Conservation (phyloP, 371 early-diverging fungal species). For the Umbelopsis sp. region DNA sequence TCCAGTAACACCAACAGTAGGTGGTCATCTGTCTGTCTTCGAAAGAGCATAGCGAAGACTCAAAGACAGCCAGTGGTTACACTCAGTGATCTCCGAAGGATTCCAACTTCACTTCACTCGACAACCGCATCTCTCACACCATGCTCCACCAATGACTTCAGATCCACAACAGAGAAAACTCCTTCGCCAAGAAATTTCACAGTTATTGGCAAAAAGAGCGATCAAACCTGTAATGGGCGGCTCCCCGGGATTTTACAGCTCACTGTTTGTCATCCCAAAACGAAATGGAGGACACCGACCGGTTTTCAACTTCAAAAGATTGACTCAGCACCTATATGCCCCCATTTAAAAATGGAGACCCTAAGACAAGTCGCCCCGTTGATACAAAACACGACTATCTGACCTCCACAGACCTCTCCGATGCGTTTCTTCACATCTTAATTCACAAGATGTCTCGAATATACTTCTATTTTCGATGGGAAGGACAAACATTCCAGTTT, state of each 20-base stretch:
- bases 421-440: slow-evolving; percentile 30
- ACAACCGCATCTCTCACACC: slow-evolving; percentile 21
- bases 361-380: slow-evolving; percentile 28
- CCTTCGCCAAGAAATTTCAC: slow-evolving; percentile 13
- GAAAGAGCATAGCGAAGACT: slow-evolving; percentile 29
- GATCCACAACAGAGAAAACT: slow-evolving; percentile 6
- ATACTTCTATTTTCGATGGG: slow-evolving; percentile 31
- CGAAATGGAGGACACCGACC: slow-evolving; percentile 28
- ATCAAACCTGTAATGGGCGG: slow-evolving; percentile 20
- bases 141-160: background rate
- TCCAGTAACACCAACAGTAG: slow-evolving; percentile 25
- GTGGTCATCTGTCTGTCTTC: slow-evolving; percentile 29
- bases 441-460: slow-evolving; percentile 25
- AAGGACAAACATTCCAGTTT: slow-evolving; percentile 28
- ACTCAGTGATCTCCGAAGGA: slow-evolving; percentile 25
- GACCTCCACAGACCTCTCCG: slow-evolving; percentile 19
- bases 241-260: slow-evolving; percentile 22
- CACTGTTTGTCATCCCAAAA: slow-evolving; percentile 31
- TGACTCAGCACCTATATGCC: slow-evolving; percentile 25
- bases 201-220: slow-evolving; percentile 9
- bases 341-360: slow-evolving; percentile 37
- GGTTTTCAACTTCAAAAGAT: slow-evolving; percentile 31
- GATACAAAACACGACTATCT: slow-evolving; percentile 26
- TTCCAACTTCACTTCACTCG: slow-evolving; percentile 27
- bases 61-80: slow-evolving; percentile 29